phyloP scores from a whole-genome alignment of 345 rosid genomes.

The Hypericum androsaemum region DNA sequence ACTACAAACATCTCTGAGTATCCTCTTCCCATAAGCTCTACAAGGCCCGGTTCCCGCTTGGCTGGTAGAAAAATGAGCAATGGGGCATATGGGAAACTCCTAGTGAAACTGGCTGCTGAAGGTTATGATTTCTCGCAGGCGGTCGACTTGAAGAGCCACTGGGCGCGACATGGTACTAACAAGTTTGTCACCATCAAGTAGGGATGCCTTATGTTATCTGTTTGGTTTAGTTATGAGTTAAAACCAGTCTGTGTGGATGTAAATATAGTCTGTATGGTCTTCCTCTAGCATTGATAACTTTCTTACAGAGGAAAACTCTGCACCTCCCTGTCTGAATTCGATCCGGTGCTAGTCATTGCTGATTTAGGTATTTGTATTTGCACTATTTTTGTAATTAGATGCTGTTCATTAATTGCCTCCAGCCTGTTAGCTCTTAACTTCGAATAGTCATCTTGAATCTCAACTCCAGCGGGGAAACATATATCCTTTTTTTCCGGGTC shows the following conservation, averaged over 20 bases:
- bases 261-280: neutral
- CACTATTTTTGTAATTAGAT: no score
- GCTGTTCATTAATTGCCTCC: no score
- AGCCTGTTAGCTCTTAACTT: no score
- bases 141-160: conserved; percentile 53
- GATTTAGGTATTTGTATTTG: no score
- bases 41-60: conserved; percentile 45
- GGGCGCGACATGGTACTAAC: conserved; percentile 72
- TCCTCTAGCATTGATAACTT: neutral
- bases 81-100: conserved; percentile 51
- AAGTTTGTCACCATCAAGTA: conserved; percentile 63
- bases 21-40: conserved; percentile 55
- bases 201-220: conserved; percentile 5
- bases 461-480: no score
- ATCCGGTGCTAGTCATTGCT: no score
- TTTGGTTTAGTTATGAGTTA: conserved; percentile 1
- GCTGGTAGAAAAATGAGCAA: conserved; percentile 75
- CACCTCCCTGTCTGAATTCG: no score
- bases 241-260: conserved; percentile 1
- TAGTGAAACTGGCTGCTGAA: conserved; percentile 46
- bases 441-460: no score
- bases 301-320: no score
- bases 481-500: no score
- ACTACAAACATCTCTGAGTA: conserved; percentile 39
- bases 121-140: conserved; percentile 45